A percentile compares a stretch with the other conserved stretches of the same genome.
phyloP scores from a whole-genome alignment of 2,329 filamentous ascomycete genomes.

The Colletotrichum godetiae region DNA sequence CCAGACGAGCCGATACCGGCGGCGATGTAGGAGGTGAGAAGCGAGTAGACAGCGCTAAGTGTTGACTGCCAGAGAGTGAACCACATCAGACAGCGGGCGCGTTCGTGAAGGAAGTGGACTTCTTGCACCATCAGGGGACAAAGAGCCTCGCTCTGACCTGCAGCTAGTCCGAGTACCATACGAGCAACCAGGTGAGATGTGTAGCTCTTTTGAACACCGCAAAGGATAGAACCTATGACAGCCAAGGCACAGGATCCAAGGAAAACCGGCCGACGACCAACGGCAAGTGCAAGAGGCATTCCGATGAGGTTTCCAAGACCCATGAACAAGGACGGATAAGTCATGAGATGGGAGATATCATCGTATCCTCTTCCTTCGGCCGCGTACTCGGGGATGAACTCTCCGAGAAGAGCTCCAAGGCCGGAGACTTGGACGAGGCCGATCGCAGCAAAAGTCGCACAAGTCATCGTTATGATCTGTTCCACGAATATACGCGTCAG shows the following conservation, averaged over 20 bases:
- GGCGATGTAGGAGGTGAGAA: slow-evolving; percentile 55
- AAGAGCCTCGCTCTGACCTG: slow-evolving; percentile 55
- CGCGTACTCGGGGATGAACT: slow-evolving; percentile 19
- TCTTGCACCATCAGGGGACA: slow-evolving; percentile 54
- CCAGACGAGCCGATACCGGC: slow-evolving; percentile 51
- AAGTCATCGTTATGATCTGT: slow-evolving; percentile 16
- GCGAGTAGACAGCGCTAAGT: slow-evolving; percentile 48
- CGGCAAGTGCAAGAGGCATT: slow-evolving; percentile 49
- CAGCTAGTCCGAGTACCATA: slow-evolving; percentile 51
- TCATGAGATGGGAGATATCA: slow-evolving; percentile 23
- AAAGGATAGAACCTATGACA: slow-evolving; percentile 43
- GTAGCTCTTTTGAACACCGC: slow-evolving; percentile 42
- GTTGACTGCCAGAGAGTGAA: slow-evolving; percentile 54
- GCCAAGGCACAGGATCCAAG: slow-evolving; percentile 44
- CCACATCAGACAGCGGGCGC: slow-evolving; percentile 52
- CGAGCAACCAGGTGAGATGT: slow-evolving; percentile 51
- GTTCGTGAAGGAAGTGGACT: slow-evolving; percentile 57
- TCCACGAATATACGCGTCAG: fast-evolving
- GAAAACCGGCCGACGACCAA: slow-evolving; percentile 48
- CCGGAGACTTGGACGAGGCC: slow-evolving; percentile 24
- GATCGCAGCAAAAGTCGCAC: slow-evolving; percentile 13
- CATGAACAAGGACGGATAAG: slow-evolving; percentile 38
- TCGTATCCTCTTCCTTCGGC: slow-evolving; percentile 21
- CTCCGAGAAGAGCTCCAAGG: slow-evolving; percentile 19
- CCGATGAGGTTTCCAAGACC: slow-evolving; percentile 44